Conservation (phyloP, 2,329 filamentous ascomycete genomes). For the Ceratocystis cubensis region DNA sequence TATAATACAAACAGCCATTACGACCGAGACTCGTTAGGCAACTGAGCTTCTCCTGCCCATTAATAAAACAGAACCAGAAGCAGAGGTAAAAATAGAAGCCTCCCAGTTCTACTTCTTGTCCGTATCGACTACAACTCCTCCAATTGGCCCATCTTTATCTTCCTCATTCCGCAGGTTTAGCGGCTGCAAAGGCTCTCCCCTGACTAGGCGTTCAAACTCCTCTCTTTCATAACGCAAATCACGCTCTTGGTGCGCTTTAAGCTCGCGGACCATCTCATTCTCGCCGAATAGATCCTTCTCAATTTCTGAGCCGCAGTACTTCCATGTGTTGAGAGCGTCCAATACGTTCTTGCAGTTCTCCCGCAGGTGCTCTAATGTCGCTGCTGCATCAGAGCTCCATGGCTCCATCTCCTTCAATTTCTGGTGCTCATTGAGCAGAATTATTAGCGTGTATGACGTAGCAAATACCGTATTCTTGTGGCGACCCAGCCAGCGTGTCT, state of each 20-base stretch:
- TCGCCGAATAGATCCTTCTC: constrained; percentile 21
- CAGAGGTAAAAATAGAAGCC: too few species aligned
- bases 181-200: background rate
- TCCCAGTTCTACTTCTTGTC: too few species aligned
- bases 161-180: background rate
- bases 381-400: constrained; percentile 38
- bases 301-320: constrained; percentile 13
- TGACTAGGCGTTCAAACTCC: constrained; percentile 6
- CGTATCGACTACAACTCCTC: too few species aligned
- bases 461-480: constrained; percentile 30
- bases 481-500: constrained; percentile 27
- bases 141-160: background rate
- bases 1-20: background rate
- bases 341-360: constrained; percentile 29
- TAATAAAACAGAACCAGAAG: too few species aligned
- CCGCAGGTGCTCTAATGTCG: constrained; percentile 21
- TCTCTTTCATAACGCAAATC: constrained; percentile 11
- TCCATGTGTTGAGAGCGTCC: constrained; percentile 25
- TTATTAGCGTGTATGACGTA: constrained; percentile 35
- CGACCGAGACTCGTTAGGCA: background rate
- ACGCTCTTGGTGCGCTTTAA: background rate
- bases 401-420: constrained; percentile 36
- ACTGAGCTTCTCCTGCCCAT: too few species aligned
- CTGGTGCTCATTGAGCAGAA: constrained; percentile 39
- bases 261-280: constrained; percentile 17